Evolutionary conservation across 1,284 basidiomycete species (phyloP).

Genomic region (Austroboletus niveus): DNA sequence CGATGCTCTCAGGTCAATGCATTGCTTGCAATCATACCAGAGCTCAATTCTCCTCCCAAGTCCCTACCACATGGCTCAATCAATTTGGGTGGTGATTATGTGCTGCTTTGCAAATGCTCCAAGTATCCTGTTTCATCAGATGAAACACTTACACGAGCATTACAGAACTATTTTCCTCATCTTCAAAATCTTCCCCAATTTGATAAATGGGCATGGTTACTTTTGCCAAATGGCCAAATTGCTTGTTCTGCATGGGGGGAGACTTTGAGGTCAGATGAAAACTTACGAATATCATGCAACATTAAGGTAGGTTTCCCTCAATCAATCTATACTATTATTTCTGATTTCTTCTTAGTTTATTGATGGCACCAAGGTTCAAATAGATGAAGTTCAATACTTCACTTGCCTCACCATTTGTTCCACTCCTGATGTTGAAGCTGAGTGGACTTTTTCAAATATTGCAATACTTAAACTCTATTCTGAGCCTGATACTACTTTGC

Average conservation of each 20-base stretch:
- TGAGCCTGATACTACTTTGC: constrained; percentile 2
- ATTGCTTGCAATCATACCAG: too few relatives aligned
- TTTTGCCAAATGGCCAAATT: not conserved
- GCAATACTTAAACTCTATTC: constrained; percentile 1
- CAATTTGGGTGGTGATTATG: not conserved
- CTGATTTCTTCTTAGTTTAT: too few relatives aligned
- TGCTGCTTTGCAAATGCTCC: not conserved
- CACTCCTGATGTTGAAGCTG: not conserved
- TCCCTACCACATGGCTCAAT: not conserved
- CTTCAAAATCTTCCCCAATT: not conserved
- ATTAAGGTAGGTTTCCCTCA: not conserved
- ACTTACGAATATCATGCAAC: too few relatives aligned
- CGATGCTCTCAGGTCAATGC: not conserved
- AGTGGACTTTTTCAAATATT: not conserved
- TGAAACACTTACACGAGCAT: not conserved
- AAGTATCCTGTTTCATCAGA: not conserved
- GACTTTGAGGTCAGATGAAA: too few relatives aligned
- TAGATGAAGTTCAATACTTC: constrained; percentile 1
- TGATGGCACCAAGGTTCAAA: not conserved
- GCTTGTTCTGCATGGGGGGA: not conserved
- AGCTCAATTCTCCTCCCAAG: not conserved
- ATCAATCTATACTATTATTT: too few relatives aligned
- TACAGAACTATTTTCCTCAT: not conserved
- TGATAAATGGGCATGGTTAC: not conserved
- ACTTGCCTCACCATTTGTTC: not conserved